Base-by-base conservation (phyloP, 1,139 yeast genomes). In the Meyerozyma athensensis region DNA sequence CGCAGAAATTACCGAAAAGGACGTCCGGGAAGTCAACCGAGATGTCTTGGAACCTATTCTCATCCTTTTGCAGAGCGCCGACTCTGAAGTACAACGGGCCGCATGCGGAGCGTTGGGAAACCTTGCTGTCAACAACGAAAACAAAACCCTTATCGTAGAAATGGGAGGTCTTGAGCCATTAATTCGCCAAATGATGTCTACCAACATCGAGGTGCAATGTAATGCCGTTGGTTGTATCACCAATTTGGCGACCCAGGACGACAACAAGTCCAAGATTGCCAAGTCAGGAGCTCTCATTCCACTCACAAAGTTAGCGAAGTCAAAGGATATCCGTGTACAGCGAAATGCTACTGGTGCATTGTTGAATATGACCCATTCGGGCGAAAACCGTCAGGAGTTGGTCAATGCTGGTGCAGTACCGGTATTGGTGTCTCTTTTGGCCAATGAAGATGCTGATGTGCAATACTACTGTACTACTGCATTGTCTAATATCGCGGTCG, bases 161-260 rank as follows among this genome's bases (percentile, higher is more conserved):
- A 87, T 94, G 96, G 97, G 97, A 22, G 98, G 98, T 2, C 74
- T 92, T 43, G 96, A 90, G 49, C 97, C 97, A 7, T 74, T 92
- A 38, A 92, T 92, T 52, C 82, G 95, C 60, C 98, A 94, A 64
- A 92, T 92, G 99, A 83, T 87, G 84, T 84, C 95, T 33, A 79
- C 95, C 41, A 92, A 94, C 54, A 95, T 92, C 43, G 99, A 92
- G 60, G 98, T 94, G 28, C 98, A 94, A 63, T 92, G 99, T 62
- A 92, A 92, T 58, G 98, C 99, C 4, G 98, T 94, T 40, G 99
- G 99, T 7, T 94, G 98, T 59, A 90, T 92, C 58, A 92, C 99
- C 26, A 92, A 92, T 59, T 76, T 92, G 61, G 98, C 98, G 10
- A 92, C 98, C n/a, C 96, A 87, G 63, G 98, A 92, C 62, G 96